phyloP scores from a whole-genome alignment of 2,329 filamentous ascomycete genomes.

The Plenodomus tracheiphilus region DNA sequence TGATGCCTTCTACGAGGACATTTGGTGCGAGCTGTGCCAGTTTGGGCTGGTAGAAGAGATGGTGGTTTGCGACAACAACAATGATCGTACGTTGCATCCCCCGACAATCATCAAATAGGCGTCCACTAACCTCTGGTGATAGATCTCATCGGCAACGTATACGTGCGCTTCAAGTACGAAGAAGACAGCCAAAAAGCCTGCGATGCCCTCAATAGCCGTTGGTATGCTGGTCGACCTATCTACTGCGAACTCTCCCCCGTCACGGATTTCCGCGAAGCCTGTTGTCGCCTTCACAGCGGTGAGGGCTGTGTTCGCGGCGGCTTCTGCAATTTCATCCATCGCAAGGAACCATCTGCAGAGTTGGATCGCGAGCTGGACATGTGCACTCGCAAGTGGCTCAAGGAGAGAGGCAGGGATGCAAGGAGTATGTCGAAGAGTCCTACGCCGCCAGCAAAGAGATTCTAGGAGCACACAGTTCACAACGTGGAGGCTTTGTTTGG shows the following conservation, averaged over 20 bases:
- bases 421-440: conserved; percentile 81
- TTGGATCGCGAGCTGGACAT: conserved; percentile 85
- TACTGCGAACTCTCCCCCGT: conserved; percentile 98
- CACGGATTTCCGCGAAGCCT: conserved; percentile 97
- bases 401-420: conserved; percentile 78
- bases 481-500: neutral
- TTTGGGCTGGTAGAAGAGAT: conserved; percentile 97
- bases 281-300: conserved; percentile 89
- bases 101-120: neutral
- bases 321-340: conserved; percentile 99
- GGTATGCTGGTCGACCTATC: conserved; percentile 96
- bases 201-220: conserved; percentile 89
- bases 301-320: conserved; percentile 95
- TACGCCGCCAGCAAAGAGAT: conserved; percentile 70
- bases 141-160: conserved; percentile 98
- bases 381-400: conserved; percentile 95
- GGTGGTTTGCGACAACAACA: conserved; percentile 99
- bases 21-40: conserved; percentile 99
- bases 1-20: conserved; percentile 99
- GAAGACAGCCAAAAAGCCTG: conserved; percentile 91
- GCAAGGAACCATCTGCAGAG: conserved; percentile 90
- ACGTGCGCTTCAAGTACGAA: conserved; percentile 99
- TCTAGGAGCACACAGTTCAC: neutral
- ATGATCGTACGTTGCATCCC: conserved; percentile 71
- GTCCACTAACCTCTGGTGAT: conserved; percentile 11